Base-by-base conservation (phyloP, 1,284 basidiomycete genomes). In the Rhodotorula sp. region DNA sequence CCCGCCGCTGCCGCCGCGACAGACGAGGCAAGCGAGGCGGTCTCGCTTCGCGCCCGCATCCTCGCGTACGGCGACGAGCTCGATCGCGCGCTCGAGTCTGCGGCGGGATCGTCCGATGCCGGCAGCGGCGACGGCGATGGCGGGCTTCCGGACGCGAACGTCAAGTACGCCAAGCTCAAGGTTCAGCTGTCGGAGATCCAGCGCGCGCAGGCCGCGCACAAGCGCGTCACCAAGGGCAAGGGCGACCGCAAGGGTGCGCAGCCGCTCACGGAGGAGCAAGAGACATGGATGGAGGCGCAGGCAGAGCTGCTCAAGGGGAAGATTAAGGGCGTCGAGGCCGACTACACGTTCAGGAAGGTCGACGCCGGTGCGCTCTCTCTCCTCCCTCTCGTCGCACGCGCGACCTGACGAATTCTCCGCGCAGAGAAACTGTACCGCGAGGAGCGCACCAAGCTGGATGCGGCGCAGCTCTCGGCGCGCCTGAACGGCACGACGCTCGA, bases 381-480 rank as follows among this genome's bases (percentile, higher is more conserved):
- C 15, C 5, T 34, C n/a, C 25, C 19, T 36, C 29, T 22, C 3
- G 36, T 29, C 9, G 10, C 46, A 4, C 3, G 15, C 2, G 34
- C n/a, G n/a, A n/a, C n/a, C 60, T 54, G 25, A 61, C 32, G 34
- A 29, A 19, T 15, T 6, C 3, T 32, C 1, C 19, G 2, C 19
- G 22, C 88, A 48, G 86, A 91, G 74, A 83, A 82, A 6, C 79
- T 85, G 13, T 90, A 89, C 80, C 84, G 82, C 53, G 81, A 83
- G 15, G 86, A 90, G 77, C 87, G 87, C 62, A 82, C 85, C 53
- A 87, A 86, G 76, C 82, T 82, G 27, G 86, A 89, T 55, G 83
- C 84, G 29, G 78, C 81, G 3, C 80, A 83, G 15, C 83, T 92
- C 21, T 84, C 87, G 71, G 84, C 84, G 9, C 85, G 84, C 61